phyloP scores from a whole-genome alignment of 768 basidiomycete species.

The Lactifluus piperatus region DNA sequence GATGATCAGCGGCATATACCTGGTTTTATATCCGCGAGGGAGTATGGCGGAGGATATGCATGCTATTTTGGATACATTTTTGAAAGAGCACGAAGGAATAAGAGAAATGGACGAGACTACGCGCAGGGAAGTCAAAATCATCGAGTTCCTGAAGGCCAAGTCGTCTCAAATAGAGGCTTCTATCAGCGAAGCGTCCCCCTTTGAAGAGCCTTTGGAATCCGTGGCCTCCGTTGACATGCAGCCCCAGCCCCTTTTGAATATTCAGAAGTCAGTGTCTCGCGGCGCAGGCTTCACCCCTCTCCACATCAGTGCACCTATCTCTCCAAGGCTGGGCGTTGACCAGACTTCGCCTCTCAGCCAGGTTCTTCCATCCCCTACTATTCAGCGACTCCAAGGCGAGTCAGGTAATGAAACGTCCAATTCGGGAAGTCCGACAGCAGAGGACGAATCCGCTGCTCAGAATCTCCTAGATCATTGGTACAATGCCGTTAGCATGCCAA shows the following conservation, averaged over 20 bases:
- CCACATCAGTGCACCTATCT: slow-evolving; percentile 15
- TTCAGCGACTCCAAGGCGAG: slow-evolving; percentile 54
- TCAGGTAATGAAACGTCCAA: slow-evolving; percentile 48
- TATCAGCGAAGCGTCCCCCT: slow-evolving; percentile 7
- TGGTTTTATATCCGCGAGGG: slow-evolving; percentile 71
- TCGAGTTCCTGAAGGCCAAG: slow-evolving; percentile 70
- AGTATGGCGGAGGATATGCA: slow-evolving; percentile 65
- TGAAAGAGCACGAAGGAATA: slow-evolving; percentile 50
- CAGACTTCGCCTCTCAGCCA: slow-evolving; percentile 28
- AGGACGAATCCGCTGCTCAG: slow-evolving; percentile 71
- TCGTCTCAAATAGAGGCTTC: slow-evolving; percentile 38
- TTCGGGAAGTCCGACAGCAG: slow-evolving; percentile 56
- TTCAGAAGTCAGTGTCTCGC: slow-evolving; percentile 23
- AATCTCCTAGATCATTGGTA: slow-evolving; percentile 79
- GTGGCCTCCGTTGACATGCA: slow-evolving; percentile 5
- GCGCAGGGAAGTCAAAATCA: slow-evolving; percentile 72
- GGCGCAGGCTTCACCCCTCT: slow-evolving; percentile 16
- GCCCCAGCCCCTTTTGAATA: slow-evolving; percentile 6
- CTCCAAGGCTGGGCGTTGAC: not conserved
- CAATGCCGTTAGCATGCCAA: slow-evolving; percentile 56
- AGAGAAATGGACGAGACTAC: slow-evolving; percentile 78
- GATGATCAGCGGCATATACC: slow-evolving; percentile 84
- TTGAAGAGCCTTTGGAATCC: slow-evolving; percentile 13
- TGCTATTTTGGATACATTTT: slow-evolving; percentile 67
- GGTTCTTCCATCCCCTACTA: slow-evolving; percentile 43